Evolutionary conservation across 2,329 filamentous ascomycete genomes (phyloP).

Genomic region (Hypoxylon sp.): DNA sequence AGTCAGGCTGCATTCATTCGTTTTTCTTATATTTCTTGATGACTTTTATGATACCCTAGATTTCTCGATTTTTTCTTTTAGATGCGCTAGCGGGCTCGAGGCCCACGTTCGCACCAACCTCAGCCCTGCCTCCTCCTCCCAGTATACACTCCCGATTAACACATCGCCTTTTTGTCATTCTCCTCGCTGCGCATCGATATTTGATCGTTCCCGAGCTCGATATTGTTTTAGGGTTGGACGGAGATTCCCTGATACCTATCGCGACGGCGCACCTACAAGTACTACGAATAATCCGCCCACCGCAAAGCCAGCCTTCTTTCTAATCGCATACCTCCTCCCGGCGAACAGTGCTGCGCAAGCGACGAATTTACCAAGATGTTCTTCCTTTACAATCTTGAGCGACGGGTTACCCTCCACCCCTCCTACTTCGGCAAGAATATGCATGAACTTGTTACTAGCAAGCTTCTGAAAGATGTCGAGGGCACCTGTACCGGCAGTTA

Average conservation of each 20-base stretch:
- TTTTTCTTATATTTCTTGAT: slow-evolving; percentile 39
- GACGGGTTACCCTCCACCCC: slow-evolving; percentile 92
- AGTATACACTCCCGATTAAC: not conserved
- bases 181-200: not conserved
- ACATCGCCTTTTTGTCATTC: not conserved
- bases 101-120: slow-evolving; percentile 25
- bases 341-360: not conserved
- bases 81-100: slow-evolving; percentile 27
- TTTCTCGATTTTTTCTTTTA: slow-evolving; percentile 5
- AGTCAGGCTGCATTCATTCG: slow-evolving; percentile 16
- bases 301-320: not conserved
- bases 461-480: slow-evolving; percentile 92
- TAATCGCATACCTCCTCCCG: not conserved
- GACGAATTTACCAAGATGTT: slow-evolving; percentile 76
- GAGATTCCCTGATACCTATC: not conserved
- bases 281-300: not conserved
- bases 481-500: slow-evolving; percentile 95
- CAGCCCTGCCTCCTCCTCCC: slow-evolving; percentile 9
- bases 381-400: slow-evolving; percentile 97
- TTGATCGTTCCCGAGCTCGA: not conserved
- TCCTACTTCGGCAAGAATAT: slow-evolving; percentile 97
- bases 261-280: not conserved
- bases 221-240: not conserved
- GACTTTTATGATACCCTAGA: slow-evolving; percentile 35
- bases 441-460: slow-evolving; percentile 88